A percentile compares a stretch with the other conserved stretches of the same genome.
Conservation (phyloP, 768 basidiomycete species). For the Russula lepida region DNA sequence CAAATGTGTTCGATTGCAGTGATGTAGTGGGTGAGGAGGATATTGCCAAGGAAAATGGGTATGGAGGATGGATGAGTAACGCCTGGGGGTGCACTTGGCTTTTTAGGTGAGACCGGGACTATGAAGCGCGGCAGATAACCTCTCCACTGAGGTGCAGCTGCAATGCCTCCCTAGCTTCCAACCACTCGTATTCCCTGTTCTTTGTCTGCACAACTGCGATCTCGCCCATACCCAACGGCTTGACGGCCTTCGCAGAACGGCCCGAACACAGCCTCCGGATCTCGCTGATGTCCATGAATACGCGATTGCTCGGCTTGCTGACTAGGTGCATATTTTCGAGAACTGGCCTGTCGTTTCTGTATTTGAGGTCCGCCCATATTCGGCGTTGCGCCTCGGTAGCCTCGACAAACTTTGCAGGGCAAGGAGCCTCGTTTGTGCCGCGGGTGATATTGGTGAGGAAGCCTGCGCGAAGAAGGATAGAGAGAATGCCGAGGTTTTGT, state of each 20-base stretch:
- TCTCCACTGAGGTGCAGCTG: constrained; percentile 73
- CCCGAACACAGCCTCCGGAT: constrained; percentile 76
- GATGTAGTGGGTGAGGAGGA: background rate
- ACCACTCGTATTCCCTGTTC: constrained; percentile 66
- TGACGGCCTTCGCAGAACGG: constrained; percentile 67
- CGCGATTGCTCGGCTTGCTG: constrained; percentile 72
- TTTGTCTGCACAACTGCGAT: constrained; percentile 76
- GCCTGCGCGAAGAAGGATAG: constrained; percentile 85
- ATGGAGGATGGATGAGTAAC: background rate
- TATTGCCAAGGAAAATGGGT: background rate
- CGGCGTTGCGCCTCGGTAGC: constrained; percentile 60
- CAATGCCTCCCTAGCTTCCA: constrained; percentile 91
- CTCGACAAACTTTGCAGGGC: constrained; percentile 51
- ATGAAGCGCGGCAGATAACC: constrained; percentile 67
- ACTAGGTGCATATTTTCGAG: constrained; percentile 72
- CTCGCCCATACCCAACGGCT: constrained; percentile 87
- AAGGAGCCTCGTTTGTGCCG: constrained; percentile 58
- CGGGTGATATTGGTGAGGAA: constrained; percentile 79
- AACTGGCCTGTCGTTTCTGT: constrained; percentile 83
- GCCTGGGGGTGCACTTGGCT: too few relatives aligned
- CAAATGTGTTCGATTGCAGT: background rate
- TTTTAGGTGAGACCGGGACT: background rate
- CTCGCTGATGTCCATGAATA: constrained; percentile 68
- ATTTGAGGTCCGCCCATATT: constrained; percentile 94
- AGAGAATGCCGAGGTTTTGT: constrained; percentile 87